Conservation (phyloP, 2,329 filamentous ascomycete species). For the Talaromyces sp. region DNA sequence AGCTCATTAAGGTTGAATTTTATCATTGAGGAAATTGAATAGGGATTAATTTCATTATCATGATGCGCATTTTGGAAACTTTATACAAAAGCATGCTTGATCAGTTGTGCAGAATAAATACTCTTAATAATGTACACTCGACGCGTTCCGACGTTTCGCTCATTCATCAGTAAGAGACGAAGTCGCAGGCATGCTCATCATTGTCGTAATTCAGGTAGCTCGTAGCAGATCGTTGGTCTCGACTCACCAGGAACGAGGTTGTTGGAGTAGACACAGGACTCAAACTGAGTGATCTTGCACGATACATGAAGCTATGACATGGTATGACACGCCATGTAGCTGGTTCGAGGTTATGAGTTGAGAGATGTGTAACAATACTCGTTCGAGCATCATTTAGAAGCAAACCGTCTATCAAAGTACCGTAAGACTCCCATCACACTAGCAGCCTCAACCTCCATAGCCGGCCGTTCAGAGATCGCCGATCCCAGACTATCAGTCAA, state of each 20-base stretch:
- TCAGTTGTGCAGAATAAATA: neutral
- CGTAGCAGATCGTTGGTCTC: neutral
- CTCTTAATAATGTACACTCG: constrained; percentile 3
- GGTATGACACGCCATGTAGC: neutral
- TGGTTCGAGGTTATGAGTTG: neutral
- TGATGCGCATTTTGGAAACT: neutral
- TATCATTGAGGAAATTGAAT: neutral
- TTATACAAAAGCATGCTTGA: neutral
- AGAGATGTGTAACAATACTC: neutral
- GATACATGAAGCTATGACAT: neutral
- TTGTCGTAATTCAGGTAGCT: neutral
- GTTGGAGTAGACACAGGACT: neutral
- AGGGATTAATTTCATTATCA: no score
- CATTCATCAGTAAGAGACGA: neutral
- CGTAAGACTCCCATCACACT: constrained; percentile 84
- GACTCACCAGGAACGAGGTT: neutral
- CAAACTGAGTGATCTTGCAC: neutral
- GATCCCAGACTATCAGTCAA: constrained; percentile 24
- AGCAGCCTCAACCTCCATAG: constrained; percentile 75
- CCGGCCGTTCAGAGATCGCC: constrained; percentile 40
- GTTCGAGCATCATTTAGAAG: constrained; percentile 32
- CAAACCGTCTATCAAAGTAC: constrained; percentile 72
- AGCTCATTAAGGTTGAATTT: neutral
- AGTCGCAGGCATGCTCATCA: neutral
- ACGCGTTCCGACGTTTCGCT: neutral